phyloP scores from a whole-genome alignment of 805 yeast species.

The Teunomyces panamensis region DNA sequence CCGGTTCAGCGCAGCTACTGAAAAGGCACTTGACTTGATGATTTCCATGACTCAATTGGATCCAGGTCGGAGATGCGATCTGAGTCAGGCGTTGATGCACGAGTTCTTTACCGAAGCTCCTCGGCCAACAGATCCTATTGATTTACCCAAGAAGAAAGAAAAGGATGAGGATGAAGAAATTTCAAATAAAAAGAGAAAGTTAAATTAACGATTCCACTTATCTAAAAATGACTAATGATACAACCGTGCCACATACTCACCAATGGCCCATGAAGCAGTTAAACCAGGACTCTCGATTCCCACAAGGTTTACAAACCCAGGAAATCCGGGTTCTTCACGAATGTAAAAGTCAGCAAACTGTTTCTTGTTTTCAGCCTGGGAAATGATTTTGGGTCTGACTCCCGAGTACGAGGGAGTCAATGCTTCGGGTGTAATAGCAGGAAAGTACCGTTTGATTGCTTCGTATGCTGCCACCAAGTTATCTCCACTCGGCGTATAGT shows the following conservation, averaged over 20 bases:
- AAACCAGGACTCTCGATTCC: conserved; percentile 93
- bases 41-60: conserved; percentile 70
- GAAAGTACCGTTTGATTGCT: conserved; percentile 63
- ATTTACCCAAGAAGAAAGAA: conserved; percentile 52
- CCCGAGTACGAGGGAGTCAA: conserved; percentile 74
- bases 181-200: conserved; percentile 17
- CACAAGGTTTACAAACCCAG: conserved; percentile 74
- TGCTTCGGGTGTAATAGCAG: conserved; percentile 49
- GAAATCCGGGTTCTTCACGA: conserved; percentile 63
- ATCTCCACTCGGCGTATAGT: conserved; percentile 45
- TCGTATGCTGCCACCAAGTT: conserved; percentile 55
- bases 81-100: conserved; percentile 61
- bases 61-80: conserved; percentile 69
- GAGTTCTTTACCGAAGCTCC: conserved; percentile 74
- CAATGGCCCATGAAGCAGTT: conserved; percentile 81
- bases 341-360: conserved; percentile 72
- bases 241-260: conserved; percentile 55
- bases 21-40: conserved; percentile 73
- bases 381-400: conserved; percentile 72
- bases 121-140: conserved; percentile 63
- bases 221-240: conserved; percentile 15
- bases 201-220: background rate
- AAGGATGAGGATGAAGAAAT: conserved; percentile 15
- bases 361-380: conserved; percentile 35
- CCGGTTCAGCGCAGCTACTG: conserved; percentile 88